These are phyloP conservation scores for Gomphus bonarii DNA, from an alignment of 1,284 basidiomycete genomes.

Conservation along the genomic window DNA sequence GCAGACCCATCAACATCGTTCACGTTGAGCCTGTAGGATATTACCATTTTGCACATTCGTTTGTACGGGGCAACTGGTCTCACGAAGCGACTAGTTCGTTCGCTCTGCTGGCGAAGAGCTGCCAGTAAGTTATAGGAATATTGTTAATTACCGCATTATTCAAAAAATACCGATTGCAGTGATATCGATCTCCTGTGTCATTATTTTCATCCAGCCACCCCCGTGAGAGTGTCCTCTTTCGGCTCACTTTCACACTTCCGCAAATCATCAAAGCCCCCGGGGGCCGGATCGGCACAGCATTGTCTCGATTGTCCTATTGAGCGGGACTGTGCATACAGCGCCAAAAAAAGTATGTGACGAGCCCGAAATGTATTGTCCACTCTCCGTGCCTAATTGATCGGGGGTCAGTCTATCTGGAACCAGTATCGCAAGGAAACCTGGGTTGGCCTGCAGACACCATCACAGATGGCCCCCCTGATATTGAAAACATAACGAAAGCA, in stretches of 20 bases:
- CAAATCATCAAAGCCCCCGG: slow-evolving; percentile 55
- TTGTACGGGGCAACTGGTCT: slow-evolving; percentile 74
- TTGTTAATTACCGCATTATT: not conserved
- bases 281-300: slow-evolving; percentile 53
- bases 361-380: not conserved
- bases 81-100: slow-evolving; percentile 64
- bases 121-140: slow-evolving; percentile 45
- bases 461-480: slow-evolving; percentile 68
- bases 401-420: slow-evolving; percentile 58
- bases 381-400: slow-evolving; percentile 9
- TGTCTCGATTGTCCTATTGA: slow-evolving; percentile 70
- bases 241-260: slow-evolving; percentile 77
- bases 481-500: slow-evolving; percentile 64
- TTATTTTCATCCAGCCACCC: slow-evolving; percentile 58
- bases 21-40: slow-evolving; percentile 73
- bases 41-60: slow-evolving; percentile 80
- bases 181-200: slow-evolving; percentile 77
- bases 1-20: slow-evolving; percentile 69
- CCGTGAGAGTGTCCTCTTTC: slow-evolving; percentile 68
- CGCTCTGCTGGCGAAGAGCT: slow-evolving; percentile 79
- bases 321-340: slow-evolving; percentile 70
- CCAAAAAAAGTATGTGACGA: slow-evolving; percentile 59
- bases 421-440: slow-evolving; percentile 41
- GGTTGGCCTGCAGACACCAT: slow-evolving; percentile 58
- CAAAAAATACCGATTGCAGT: slow-evolving; percentile 28